Evolutionary conservation across 495 filamentous ascomycete species (phyloP), one percentile per base, ranked within the genome.

Genomic region (Penicillium longicatenatum): DNA sequence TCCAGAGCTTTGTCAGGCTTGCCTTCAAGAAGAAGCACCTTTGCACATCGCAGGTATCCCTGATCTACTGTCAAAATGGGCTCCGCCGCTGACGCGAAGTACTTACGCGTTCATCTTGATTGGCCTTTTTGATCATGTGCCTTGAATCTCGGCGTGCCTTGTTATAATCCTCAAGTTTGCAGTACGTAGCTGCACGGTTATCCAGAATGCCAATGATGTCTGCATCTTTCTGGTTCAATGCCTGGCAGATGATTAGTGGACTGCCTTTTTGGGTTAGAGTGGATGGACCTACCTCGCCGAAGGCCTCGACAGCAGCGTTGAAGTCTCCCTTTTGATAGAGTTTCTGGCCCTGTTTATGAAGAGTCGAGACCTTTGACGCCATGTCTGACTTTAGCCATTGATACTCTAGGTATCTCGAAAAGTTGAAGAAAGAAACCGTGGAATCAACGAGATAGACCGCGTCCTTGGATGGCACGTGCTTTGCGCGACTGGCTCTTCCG

Each of bases 11-110:
- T 76, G 6, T 79, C 70, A 7, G 70, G 64, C 55, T 79, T 86
- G 4, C 76, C 77, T 60, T 82, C 76, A 44, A 86, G 69, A 17
- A 84, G 69, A 6, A 90, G 75, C 4, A 85, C 71, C 59, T 86
- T 85, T 7, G 78, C 87, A 20, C 82, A 79, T n/a, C 86, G 82
- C 12, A 89, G 70, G 70, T 89, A 89, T 21, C 87, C 87, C 82
- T 85, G 33, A 6, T 42, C 6, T 58, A 22, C 48, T 45, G 24
- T 44, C 9, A 37, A 29, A 19, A 43, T 26, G 26, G 2, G n/a
- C 16, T 8, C 12, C 17, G 48, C 47, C 20, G 14, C 24, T 8
- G 30, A 20, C 24, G n/a, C 30, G 7, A 1, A 50, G 50, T 9
- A 50, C 70, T 21, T 75, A 85, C 81, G 58, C 72, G 74, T 43